A percentile compares a stretch with the other conserved stretches of the same genome.
Evolutionary conservation across 192 early-diverging fungal genomes (phyloP).

Genomic region (Neocallimastix lanati): DNA sequence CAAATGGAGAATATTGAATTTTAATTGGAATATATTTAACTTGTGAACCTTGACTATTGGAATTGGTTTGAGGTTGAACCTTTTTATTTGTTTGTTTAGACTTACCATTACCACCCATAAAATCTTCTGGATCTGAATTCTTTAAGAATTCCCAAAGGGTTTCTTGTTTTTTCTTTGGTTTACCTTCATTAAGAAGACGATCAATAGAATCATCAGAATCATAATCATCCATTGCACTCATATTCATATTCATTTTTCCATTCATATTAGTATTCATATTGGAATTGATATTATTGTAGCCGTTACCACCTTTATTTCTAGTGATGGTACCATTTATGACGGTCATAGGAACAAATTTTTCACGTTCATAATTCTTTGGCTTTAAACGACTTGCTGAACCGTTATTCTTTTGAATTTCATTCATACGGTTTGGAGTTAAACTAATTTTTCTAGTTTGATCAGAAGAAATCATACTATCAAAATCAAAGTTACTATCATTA

Average conservation of each 20-base stretch:
- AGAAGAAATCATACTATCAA: background rate
- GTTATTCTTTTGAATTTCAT: background rate
- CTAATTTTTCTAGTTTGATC: background rate
- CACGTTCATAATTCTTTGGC: background rate
- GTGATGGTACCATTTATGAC: background rate
- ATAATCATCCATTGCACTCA: background rate
- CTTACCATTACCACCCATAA: background rate
- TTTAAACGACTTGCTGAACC: background rate
- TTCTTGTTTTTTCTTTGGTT: background rate
- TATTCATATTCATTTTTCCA: too few relatives aligned
- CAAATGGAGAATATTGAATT: background rate
- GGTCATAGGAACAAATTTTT: background rate
- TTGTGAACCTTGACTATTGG: background rate
- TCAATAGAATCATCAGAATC: background rate
- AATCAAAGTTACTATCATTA: background rate
- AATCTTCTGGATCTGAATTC: background rate
- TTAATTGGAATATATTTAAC: background rate
- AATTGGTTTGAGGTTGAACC: background rate
- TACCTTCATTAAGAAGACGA: background rate
- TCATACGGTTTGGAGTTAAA: background rate
- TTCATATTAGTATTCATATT: too few relatives aligned
- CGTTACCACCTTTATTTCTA: background rate
- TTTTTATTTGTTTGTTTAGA: background rate
- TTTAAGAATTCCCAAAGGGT: background rate
- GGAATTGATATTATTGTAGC: background rate